Base-by-base conservation (phyloP, 495 filamentous ascomycete species). In the Annulohypoxylon moriforme region DNA sequence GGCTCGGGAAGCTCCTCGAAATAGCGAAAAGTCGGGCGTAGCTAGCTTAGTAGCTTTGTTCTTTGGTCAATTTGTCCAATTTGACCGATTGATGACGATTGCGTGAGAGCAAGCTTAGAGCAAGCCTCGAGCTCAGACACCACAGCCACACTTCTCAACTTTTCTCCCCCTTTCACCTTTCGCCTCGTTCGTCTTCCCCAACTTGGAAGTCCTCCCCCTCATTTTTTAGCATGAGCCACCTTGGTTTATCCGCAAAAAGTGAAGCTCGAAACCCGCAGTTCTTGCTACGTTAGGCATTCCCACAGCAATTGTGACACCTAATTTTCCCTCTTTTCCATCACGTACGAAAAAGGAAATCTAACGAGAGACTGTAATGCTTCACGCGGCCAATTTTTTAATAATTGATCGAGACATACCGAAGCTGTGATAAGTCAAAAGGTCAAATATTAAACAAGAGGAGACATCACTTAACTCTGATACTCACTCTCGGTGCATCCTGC, bases 1-100 rank as follows among this genome's bases (percentile, higher is more conserved):
- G 70, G 53, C 22, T 65, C 65, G 70, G 70, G 70, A 73, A 69
- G 64, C 65, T 73, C 56, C 70, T 73, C 56, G 55, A 68, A 66
- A 64, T 53, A 68, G 47, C 40, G 47, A 25, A 25, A 9, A n/a
- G 25, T 72, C 50, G 52, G 67, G 44, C 25, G 49, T 61, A 29
- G n/a, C n/a, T 29, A 38, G 42, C 16, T 60, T 24, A 10, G 33
- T 36, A 36, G 33, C 33, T 40, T 40, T 40, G 36, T 10, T 29
- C 27, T 29, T 29, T 57, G 49, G 44, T 38, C 55, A 25, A 60
- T 27, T 66, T 8, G 49, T 25, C 38, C 47, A 22, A 61, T 31
- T 67, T 62, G 63, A 66, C 58, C 16, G 63, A 61, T 61, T 56
- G 31, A 68, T 72, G 64, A 72, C 64, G 69, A 72, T 60, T 60